Evolutionary conservation across 768 basidiomycete genomes (phyloP), one percentile per base, ranked within the genome.

Genomic region (Russula brevipes): DNA sequence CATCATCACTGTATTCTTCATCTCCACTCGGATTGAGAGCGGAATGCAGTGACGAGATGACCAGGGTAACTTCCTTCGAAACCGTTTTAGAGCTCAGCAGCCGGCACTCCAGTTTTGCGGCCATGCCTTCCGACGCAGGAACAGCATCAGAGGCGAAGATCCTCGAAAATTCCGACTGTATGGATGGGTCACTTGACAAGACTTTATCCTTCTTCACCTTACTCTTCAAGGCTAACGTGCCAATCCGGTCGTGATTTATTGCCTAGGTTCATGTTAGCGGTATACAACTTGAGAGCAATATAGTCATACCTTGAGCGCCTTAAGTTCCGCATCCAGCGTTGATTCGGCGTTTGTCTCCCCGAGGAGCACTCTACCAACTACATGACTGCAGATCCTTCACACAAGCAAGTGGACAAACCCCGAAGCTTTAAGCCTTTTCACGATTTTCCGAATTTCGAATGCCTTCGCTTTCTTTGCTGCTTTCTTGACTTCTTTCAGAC

Each of bases 371-470:
- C 66, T 65, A 36, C 67, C 68, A 30, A 62, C 19, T 45, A 14
- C 5, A 42, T 64, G 31, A 51, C 10, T 7, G 24, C 8, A 38
- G 44, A 42, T 17, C 11, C 11, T 19, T 11, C 9, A 54, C 30
- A 41, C 39, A 11, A 35, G n/a, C n/a, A 55, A 49, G 53, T 39
- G n/a, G 35, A 65, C 77, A 55, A 65, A 89, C 89, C 88, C 77
- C 35, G 86, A 72, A 31, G 78, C 80, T 72, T 89, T 93, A 35
- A 94, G 75, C 73, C 83, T 86, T 78, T 93, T 95, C 61, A 94
- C 81, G n/a, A 88, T 74, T 71, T 87, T 89, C 73, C 87, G 89
- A 0, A 82, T 83, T 76, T 96, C 94, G 64, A 91, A 89, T 0
- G 81, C 75, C 71, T 85, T 91, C 10, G 88, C 87, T 70, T 88